Evolutionary conservation across 768 basidiomycete species (phyloP).

Genomic region (Kwoniella heveanensis): DNA sequence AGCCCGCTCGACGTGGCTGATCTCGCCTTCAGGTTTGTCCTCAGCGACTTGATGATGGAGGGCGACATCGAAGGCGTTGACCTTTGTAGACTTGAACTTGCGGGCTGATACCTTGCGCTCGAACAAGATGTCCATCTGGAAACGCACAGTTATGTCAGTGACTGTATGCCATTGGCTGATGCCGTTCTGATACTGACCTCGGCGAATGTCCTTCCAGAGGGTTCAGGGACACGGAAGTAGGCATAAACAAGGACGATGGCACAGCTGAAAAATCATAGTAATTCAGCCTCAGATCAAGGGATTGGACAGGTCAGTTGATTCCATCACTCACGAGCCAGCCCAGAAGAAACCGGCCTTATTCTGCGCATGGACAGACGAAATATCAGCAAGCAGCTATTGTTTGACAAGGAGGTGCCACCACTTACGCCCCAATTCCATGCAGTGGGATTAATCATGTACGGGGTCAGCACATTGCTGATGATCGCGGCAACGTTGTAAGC

Average conservation of each 20-base stretch:
- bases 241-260: conserved; percentile 41
- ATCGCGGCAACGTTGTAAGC: conserved; percentile 44
- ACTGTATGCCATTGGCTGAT: too few species aligned
- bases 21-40: too few species aligned
- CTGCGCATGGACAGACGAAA: too few species aligned
- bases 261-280: too few species aligned
- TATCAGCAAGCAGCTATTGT: too few species aligned
- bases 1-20: too few species aligned
- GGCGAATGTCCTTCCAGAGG: conserved; percentile 46
- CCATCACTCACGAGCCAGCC: conserved; percentile 41
- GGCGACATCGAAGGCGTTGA: conserved; percentile 34
- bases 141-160: background rate
- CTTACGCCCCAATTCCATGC: conserved; percentile 46
- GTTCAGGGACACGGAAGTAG: conserved; percentile 50
- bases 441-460: conserved; percentile 49
- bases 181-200: too few species aligned
- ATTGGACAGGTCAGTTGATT: too few species aligned
- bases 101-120: conserved; percentile 54
- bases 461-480: conserved; percentile 40
- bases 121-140: conserved; percentile 56
- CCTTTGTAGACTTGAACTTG: conserved; percentile 51
- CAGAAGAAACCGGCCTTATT: conserved; percentile 48
- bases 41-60: too few species aligned
- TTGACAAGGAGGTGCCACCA: background rate
- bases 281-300: too few species aligned